Percentiles rank a stretch among this genome's conserved stretches.
Conservation (phyloP, 495 filamentous ascomycete species). For the Penicillium canariense region DNA sequence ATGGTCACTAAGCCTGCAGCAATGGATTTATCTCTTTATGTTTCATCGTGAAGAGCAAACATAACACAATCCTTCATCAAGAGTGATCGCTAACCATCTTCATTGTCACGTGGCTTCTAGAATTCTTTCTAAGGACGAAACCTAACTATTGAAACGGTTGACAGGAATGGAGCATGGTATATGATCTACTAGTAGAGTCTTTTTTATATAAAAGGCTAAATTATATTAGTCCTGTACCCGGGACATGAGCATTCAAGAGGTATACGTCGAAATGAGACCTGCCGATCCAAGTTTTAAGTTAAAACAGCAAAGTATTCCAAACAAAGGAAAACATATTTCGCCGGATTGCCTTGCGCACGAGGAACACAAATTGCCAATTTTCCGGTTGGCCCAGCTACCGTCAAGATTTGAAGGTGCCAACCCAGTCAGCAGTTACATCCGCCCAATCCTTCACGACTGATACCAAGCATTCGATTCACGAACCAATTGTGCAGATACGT, state of each 20-base stretch:
- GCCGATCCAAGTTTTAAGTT: constrained; percentile 5
- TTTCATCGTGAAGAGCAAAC: no score
- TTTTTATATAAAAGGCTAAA: not conserved
- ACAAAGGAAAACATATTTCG: constrained; percentile 3
- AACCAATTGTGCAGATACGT: constrained; percentile 47
- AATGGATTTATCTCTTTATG: not conserved
- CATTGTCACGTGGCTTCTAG: not conserved
- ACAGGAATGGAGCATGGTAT: not conserved
- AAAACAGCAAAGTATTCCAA: constrained; percentile 2
- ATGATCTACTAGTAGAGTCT: not conserved
- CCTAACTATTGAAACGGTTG: not conserved
- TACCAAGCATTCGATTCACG: constrained; percentile 61
- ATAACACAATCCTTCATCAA: not conserved
- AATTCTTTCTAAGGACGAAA: no score
- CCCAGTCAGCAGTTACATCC: not conserved
- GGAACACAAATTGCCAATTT: not conserved
- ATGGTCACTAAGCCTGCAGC: not conserved
- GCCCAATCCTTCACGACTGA: constrained; percentile 34
- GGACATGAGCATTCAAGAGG: constrained; percentile 5
- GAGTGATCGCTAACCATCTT: not conserved
- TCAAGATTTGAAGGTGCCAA: not conserved
- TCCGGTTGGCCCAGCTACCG: not conserved
- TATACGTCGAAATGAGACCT: constrained; percentile 13
- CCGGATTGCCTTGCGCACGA: constrained; percentile 3
- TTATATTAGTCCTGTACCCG: not conserved